phyloP scores from a whole-genome alignment of 2,329 filamentous ascomycete genomes.

The Botrytis cinerea region DNA sequence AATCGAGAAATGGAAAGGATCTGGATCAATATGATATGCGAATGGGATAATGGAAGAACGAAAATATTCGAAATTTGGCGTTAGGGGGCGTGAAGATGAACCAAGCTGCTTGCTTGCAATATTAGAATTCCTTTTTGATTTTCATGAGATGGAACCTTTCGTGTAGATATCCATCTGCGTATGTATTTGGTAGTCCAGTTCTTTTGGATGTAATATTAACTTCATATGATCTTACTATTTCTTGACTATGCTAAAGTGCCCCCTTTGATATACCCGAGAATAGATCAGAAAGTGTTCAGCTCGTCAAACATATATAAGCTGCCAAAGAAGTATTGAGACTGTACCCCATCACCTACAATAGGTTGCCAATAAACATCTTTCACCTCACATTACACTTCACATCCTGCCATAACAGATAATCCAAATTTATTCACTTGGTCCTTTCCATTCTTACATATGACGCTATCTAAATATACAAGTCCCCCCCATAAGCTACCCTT shows the following conservation, averaged over 20 bases:
- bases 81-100: background rate
- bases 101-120: conserved; percentile 8
- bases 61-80: conserved; percentile 15
- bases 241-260: background rate
- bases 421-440: background rate
- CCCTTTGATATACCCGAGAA: background rate
- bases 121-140: conserved; percentile 12
- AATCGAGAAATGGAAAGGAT: conserved; percentile 13
- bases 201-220: conserved; percentile 13
- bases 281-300: background rate
- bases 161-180: background rate
- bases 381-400: background rate
- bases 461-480: background rate
- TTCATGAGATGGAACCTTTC: background rate
- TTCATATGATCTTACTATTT: background rate
- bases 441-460: background rate
- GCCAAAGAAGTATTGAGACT: background rate
- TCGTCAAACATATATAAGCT: background rate
- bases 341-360: background rate
- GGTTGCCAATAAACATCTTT: background rate
- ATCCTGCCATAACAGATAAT: background rate
- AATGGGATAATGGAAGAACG: background rate
- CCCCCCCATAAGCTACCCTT: background rate
- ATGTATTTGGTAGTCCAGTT: background rate
- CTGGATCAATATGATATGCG: conserved; percentile 2